Conservation (phyloP, 2,329 filamentous ascomycete genomes). For the Colletotrichum sp. region DNA sequence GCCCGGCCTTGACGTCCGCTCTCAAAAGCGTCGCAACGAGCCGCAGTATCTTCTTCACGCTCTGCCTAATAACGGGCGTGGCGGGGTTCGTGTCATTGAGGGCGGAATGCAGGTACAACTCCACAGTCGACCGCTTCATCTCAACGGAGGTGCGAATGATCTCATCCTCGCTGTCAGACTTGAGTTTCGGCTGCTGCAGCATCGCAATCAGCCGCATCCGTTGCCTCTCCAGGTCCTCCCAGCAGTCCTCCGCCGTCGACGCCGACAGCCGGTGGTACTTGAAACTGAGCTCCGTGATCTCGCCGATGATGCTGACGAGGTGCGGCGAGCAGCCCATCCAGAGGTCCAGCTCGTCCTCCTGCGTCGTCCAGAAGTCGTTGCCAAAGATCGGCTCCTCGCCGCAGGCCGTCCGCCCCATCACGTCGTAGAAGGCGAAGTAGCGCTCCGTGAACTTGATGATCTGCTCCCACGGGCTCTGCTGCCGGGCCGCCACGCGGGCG, state of each 20-base stretch:
- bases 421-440: constrained; percentile 51
- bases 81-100: constrained; percentile 42
- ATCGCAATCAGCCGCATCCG: not conserved
- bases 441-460: constrained; percentile 34
- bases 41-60: constrained; percentile 37
- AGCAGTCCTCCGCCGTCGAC: constrained; percentile 1
- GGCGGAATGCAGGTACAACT: constrained; percentile 46
- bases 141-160: constrained; percentile 40
- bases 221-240: constrained; percentile 12
- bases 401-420: constrained; percentile 50
- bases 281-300: constrained; percentile 45
- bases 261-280: constrained; percentile 27
- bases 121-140: constrained; percentile 43
- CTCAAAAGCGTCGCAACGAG: constrained; percentile 36
- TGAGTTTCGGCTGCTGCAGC: constrained; percentile 1
- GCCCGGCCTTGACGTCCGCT: constrained; percentile 33
- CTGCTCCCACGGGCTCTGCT: constrained; percentile 22
- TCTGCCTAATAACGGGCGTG: constrained; percentile 26
- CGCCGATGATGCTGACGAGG: constrained; percentile 43
- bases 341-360: constrained; percentile 38
- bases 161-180: constrained; percentile 30
- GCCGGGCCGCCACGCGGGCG: not conserved
- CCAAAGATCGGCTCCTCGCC: constrained; percentile 46
- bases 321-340: constrained; percentile 51
- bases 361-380: constrained; percentile 44